Conservation (phyloP, 2,329 filamentous ascomycete genomes). For the Botrytis deweyae region DNA sequence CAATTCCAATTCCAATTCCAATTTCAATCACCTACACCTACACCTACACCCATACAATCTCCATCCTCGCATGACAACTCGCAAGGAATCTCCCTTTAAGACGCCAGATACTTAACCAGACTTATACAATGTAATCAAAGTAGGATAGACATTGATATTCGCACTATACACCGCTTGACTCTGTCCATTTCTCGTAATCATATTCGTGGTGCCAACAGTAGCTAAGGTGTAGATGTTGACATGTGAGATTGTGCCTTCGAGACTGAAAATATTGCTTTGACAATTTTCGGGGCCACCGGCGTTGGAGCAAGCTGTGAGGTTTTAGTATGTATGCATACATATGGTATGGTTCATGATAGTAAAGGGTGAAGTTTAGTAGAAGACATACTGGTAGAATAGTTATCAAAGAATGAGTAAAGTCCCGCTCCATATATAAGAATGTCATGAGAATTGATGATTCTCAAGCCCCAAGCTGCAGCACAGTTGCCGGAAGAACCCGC, state of each 20-base stretch:
- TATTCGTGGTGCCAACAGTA: slow-evolving; percentile 31
- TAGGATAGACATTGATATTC: slow-evolving; percentile 27
- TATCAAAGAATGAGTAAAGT: slow-evolving; percentile 59
- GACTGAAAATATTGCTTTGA: slow-evolving; percentile 29
- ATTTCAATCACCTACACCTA: not conserved
- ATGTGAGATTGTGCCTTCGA: slow-evolving; percentile 26
- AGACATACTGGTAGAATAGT: slow-evolving; percentile 45
- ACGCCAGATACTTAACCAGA: not conserved
- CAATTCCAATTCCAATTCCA: not conserved
- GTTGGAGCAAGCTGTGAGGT: slow-evolving; percentile 25
- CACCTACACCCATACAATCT: not conserved
- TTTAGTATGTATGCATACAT: not conserved
- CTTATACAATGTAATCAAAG: slow-evolving; percentile 19
- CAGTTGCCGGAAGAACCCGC: slow-evolving; percentile 44
- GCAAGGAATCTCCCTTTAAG: not conserved
- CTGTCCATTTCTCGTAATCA: slow-evolving; percentile 28
- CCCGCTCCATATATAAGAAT: slow-evolving; percentile 54
- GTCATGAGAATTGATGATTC: slow-evolving; percentile 52
- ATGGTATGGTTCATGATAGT: not conserved
- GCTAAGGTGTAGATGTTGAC: slow-evolving; percentile 30
- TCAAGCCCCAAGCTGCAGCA: slow-evolving; percentile 63
- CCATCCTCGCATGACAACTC: not conserved
- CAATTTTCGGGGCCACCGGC: slow-evolving; percentile 26
- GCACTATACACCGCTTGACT: slow-evolving; percentile 23
- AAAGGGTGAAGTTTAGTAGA: not conserved